Percentiles rank a stretch among this genome's conserved stretches.
Evolutionary conservation across 371 early-diverging fungal genomes (phyloP).

Genomic region (Lichtheimia hyalospora): DNA sequence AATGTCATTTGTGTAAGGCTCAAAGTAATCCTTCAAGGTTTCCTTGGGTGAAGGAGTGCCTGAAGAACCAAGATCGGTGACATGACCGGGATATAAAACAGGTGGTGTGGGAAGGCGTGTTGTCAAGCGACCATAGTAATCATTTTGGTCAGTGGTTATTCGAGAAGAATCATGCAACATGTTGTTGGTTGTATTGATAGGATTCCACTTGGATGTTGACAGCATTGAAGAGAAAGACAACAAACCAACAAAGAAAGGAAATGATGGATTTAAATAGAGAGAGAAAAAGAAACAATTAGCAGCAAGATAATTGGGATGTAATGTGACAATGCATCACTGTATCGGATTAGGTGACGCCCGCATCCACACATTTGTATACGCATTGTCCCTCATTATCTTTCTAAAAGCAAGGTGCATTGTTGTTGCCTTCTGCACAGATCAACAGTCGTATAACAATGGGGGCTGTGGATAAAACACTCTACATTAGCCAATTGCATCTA

Average conservation of each 20-base stretch:
- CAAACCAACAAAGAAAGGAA: not conserved
- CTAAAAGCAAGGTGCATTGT: constrained; percentile 9
- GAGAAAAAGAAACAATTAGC: not conserved
- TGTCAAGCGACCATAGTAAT: constrained; percentile 17
- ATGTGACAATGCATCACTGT: constrained; percentile 9
- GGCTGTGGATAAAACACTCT: not conserved
- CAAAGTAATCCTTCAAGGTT: constrained; percentile 10
- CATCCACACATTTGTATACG: not conserved
- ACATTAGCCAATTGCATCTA: not conserved
- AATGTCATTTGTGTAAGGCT: constrained; percentile 1
- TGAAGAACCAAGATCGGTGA: constrained; percentile 25
- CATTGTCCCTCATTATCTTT: not conserved
- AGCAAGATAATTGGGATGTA: constrained; percentile 11
- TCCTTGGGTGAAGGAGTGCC: constrained; percentile 24
- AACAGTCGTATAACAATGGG: constrained; percentile 11
- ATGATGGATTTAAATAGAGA: not conserved
- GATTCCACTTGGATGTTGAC: not conserved
- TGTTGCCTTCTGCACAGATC: constrained; percentile 9
- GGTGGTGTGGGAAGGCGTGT: constrained; percentile 18
- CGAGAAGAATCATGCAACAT: constrained; percentile 4
- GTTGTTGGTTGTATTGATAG: constrained; percentile 1
- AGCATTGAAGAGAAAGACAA: constrained; percentile 3
- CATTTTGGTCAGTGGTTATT: constrained; percentile 5
- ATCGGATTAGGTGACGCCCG: constrained; percentile 4
- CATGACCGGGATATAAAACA: constrained; percentile 8